Percentiles rank a stretch among this genome's conserved stretches.
Evolutionary conservation across 768 basidiomycete species (phyloP).

Genomic region (Guyanaporus albipodus): DNA sequence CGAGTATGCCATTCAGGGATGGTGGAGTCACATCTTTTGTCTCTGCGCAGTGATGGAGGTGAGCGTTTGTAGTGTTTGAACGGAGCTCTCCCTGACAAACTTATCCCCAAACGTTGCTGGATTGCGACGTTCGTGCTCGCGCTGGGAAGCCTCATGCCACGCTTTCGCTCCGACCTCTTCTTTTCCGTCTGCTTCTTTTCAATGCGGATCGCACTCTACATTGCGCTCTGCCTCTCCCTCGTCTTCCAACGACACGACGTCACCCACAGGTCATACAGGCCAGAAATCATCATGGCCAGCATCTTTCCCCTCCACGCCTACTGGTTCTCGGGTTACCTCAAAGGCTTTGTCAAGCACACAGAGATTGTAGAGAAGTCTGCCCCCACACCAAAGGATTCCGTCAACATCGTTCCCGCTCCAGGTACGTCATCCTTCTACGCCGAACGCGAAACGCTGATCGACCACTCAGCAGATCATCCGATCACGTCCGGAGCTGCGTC

Average conservation of each 20-base stretch:
- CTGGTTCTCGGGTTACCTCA: conserved; percentile 52
- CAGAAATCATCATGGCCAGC: conserved; percentile 35
- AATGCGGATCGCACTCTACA: conserved; percentile 47
- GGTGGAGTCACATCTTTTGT: conserved; percentile 42
- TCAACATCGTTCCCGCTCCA: background rate
- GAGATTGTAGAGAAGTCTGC: conserved; percentile 2
- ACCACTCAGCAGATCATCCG: conserved; percentile 15
- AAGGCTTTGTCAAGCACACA: conserved; percentile 40
- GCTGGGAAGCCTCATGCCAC: conserved; percentile 41
- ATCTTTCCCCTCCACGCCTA: conserved; percentile 48
- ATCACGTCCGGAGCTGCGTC: conserved; percentile 5
- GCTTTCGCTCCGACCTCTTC: conserved; percentile 43
- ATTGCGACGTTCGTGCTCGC: conserved; percentile 46
- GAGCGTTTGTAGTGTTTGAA: background rate
- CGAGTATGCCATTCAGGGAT: conserved; percentile 34
- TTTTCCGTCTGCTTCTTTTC: conserved; percentile 50
- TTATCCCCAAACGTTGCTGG: too few relatives aligned
- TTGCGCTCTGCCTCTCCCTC: conserved; percentile 34
- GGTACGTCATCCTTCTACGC: conserved; percentile 7
- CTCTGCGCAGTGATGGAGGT: conserved; percentile 48
- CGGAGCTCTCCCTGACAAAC: too few relatives aligned
- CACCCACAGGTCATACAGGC: conserved; percentile 36
- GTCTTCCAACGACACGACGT: conserved; percentile 27
- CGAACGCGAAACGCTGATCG: background rate
- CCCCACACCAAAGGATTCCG: background rate